phyloP scores from a whole-genome alignment of 1,139 yeast genomes.

The Scheffersomyces parashehatae region DNA sequence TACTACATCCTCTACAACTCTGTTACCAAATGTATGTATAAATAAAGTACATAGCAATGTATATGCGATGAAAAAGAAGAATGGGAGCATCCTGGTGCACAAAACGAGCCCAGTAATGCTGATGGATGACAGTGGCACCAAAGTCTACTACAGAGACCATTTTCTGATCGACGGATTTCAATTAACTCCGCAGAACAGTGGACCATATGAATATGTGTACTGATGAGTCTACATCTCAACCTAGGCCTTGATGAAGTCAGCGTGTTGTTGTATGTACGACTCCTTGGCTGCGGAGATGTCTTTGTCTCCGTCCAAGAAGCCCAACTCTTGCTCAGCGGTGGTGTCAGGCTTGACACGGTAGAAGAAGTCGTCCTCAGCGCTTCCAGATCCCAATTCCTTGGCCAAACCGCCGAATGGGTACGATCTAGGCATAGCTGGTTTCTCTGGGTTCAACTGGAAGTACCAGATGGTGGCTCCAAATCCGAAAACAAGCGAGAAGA shows the following conservation, averaged over 20 bases:
- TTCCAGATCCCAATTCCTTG: conserved; percentile 66
- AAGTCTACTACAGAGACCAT: no score
- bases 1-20: no score
- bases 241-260: conserved; percentile 37
- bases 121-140: no score
- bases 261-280: conserved; percentile 36
- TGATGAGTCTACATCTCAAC: background rate
- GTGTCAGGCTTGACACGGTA: conserved; percentile 46
- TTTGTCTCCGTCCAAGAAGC: conserved; percentile 36
- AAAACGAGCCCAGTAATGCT: no score
- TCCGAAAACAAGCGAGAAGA: conserved; percentile 56
- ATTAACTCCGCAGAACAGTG: no score
- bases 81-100: no score
- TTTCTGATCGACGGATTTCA: no score
- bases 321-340: conserved; percentile 42
- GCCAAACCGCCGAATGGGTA: conserved; percentile 78
- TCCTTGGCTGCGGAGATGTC: conserved; percentile 30
- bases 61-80: no score
- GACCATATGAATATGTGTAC: no score
- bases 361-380: conserved; percentile 45
- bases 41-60: no score
- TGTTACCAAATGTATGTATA: no score
- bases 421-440: conserved; percentile 75
- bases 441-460: conserved; percentile 68
- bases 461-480: conserved; percentile 56